Conservation (phyloP, 2,329 filamentous ascomycete genomes). For the Pseudocercospora cruenta region DNA sequence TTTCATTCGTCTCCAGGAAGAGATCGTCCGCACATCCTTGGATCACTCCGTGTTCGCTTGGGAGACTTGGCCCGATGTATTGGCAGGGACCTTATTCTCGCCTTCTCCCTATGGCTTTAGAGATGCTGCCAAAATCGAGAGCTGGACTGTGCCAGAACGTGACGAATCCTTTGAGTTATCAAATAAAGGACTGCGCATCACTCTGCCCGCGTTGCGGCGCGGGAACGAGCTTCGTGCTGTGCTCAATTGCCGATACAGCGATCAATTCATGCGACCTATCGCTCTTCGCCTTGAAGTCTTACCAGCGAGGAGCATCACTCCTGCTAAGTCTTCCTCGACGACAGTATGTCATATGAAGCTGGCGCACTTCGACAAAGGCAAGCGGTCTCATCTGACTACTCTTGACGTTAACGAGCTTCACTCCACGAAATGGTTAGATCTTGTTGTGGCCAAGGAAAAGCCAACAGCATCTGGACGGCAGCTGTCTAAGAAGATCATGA, state of each 20-base stretch:
- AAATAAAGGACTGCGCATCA: background rate
- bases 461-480: background rate
- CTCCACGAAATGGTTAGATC: background rate
- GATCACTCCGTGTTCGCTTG: slow-evolving; percentile 30
- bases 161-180: background rate
- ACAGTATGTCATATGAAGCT: background rate
- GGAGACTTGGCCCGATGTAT: slow-evolving; percentile 1
- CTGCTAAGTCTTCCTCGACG: background rate
- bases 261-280: background rate
- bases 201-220: background rate
- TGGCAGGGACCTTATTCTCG: background rate
- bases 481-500: background rate
- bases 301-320: background rate
- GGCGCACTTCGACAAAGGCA: background rate
- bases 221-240: background rate
- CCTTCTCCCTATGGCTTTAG: slow-evolving; percentile 4
- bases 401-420: background rate
- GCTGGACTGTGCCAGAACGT: background rate
- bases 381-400: background rate
- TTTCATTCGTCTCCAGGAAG: slow-evolving; percentile 30
- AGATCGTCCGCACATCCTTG: slow-evolving; percentile 19
- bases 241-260: background rate
- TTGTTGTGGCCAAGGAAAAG: background rate
- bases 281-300: slow-evolving; percentile 1
- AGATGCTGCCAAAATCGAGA: background rate